Conservation (phyloP, 257 asterid genomes). For the Solanum megistacrolobum region DNA sequence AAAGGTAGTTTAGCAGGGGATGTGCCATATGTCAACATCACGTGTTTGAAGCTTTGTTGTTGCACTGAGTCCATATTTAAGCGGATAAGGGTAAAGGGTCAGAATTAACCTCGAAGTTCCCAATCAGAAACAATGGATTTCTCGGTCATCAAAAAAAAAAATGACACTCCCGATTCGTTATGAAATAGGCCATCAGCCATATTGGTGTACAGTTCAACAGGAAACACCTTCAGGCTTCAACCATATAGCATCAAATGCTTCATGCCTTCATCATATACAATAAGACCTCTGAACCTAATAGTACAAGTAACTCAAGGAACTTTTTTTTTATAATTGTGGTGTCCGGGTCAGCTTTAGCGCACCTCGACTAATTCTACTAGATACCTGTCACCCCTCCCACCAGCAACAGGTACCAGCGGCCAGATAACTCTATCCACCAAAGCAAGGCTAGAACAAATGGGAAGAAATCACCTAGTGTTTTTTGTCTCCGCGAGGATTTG, state of each 20-base stretch:
- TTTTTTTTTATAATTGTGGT: not conserved
- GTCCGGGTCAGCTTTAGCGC: not conserved
- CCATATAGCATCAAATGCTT: not conserved
- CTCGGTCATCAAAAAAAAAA: not conserved
- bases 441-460: not conserved
- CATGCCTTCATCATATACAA: not conserved
- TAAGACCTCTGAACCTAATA: not conserved
- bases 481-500: not conserved
- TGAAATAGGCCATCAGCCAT: not conserved
- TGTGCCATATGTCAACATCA: not conserved
- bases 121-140: not conserved
- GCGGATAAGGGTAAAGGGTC: not conserved
- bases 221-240: not conserved
- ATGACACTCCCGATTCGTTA: not conserved
- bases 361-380: not conserved
- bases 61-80: not conserved
- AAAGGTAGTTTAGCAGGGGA: not conserved
- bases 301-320: not conserved
- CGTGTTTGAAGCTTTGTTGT: not conserved
- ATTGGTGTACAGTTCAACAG: not conserved
- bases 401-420: not conserved
- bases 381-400: not conserved
- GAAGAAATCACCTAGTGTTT: not conserved
- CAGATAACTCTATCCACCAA: not conserved
- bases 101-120: not conserved